A percentile compares a stretch with the other conserved stretches of the same genome.
phyloP scores from a whole-genome alignment of 805 yeast species.

The Starmera caribaea region DNA sequence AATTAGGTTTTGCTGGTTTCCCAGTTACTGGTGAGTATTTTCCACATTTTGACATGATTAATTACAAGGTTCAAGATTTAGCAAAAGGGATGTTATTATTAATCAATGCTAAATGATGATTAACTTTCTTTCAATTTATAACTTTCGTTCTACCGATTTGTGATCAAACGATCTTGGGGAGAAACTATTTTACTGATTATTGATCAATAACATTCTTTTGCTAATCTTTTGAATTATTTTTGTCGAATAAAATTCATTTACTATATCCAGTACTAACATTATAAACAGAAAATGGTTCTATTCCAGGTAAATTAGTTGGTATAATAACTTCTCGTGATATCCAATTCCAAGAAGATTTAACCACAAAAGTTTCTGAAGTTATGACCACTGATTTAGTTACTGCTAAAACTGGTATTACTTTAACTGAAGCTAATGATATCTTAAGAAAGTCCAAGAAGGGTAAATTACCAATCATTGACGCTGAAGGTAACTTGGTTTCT shows the following conservation, averaged over 20 bases:
- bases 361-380: slow-evolving; percentile 55
- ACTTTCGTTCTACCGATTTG: slow-evolving; percentile 99
- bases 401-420: slow-evolving; percentile 72
- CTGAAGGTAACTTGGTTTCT: slow-evolving; percentile 65
- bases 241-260: not conserved
- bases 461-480: slow-evolving; percentile 89
- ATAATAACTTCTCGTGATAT: slow-evolving; percentile 95
- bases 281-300: slow-evolving; percentile 63
- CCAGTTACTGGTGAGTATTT: slow-evolving; percentile 95
- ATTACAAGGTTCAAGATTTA: slow-evolving; percentile 1
- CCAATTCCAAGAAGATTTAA: slow-evolving; percentile 79
- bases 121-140: slow-evolving; percentile 35
- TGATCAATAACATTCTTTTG: slow-evolving; percentile 1
- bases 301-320: slow-evolving; percentile 88
- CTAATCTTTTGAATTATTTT: not conserved
- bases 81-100: slow-evolving; percentile 1
- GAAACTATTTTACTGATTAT: slow-evolving; percentile 34
- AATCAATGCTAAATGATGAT: slow-evolving; percentile 39
- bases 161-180: slow-evolving; percentile 98
- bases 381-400: slow-evolving; percentile 89
- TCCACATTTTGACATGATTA: slow-evolving; percentile 1
- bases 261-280: slow-evolving; percentile 19
- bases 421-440: slow-evolving; percentile 81
- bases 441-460: slow-evolving; percentile 94
- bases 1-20: slow-evolving; percentile 91